These are phyloP conservation scores for Ustulina deusta DNA, from an alignment of 2,329 filamentous ascomycete species.

Conservation along the genomic window DNA sequence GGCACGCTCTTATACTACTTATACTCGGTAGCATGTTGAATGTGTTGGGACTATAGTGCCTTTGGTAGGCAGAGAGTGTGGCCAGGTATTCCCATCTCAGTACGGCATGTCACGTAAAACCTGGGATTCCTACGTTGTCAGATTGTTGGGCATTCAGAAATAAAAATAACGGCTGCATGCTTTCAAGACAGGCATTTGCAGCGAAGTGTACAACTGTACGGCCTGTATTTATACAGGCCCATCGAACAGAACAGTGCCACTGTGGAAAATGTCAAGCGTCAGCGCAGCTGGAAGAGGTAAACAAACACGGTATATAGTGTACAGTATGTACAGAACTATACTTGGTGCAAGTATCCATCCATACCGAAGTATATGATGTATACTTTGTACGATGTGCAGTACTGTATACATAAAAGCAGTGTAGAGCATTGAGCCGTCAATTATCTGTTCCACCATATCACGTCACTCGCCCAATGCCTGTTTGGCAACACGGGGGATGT, in stretches of 20 bases:
- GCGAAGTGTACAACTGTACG: neutral
- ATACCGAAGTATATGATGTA: neutral
- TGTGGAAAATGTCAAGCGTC: constrained; percentile 28
- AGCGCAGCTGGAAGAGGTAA: constrained; percentile 19
- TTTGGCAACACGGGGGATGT: constrained; percentile 36
- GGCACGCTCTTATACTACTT: too few species aligned
- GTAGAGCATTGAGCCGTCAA: neutral
- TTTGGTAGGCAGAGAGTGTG: neutral
- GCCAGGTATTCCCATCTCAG: neutral
- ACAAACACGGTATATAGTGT: constrained; percentile 29
- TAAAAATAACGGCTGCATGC: neutral
- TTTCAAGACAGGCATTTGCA: neutral
- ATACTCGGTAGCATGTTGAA: too few species aligned
- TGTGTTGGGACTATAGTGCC: neutral
- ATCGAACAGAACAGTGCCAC: neutral
- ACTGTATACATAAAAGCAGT: neutral
- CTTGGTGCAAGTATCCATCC: neutral
- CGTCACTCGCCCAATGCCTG: constrained; percentile 28
- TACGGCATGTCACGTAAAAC: neutral
- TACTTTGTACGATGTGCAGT: neutral
- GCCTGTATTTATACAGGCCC: constrained; percentile 1
- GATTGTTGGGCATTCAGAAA: neutral
- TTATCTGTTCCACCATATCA: constrained; percentile 30
- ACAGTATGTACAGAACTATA: constrained; percentile 10
- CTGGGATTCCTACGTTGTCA: neutral